Evolutionary conservation across 768 basidiomycete species (phyloP), one percentile per base, ranked within the genome.

Genomic region (Agrocybe praecox): DNA sequence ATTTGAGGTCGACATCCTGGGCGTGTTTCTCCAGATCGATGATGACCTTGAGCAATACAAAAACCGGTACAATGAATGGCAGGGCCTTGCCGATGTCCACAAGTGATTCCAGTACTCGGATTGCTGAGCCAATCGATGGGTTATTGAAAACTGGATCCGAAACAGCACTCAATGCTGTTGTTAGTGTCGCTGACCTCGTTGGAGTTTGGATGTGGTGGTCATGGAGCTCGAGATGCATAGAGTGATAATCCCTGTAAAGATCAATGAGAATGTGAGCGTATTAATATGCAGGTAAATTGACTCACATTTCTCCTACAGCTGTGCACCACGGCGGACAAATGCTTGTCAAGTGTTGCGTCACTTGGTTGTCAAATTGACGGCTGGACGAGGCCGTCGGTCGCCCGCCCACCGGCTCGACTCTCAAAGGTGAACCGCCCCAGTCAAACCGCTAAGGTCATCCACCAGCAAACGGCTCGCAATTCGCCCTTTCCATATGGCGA

Each of bases 1-100:
- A 77, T 50, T 77, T 77, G 21, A 67, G 53, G 49, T 77, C 76
- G 9, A 72, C 74, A n/a, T 77, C 76, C 40, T 71, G 67, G 5
- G 73, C 75, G n/a, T 60, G 58, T 21, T 59, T 60, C 59, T 77
- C 76, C 54, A 77, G 62, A 54, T 74, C 73, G 58, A 77, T 71
- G 60, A 76, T 76, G 51, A 74, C 59, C 62, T 75, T 76, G 22
- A 77, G 68, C 21, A 77, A 52, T 34, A 76, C 66, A 55, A 76
- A 76, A 2, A 71, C 75, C 1, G 76, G 75, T 0, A 73, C 70
- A 18, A 77, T 60, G 60, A 75, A 74, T 12, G 75, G 76, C 9
- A 77, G 40, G 2, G 69, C 67, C 52, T 65, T 70, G 10, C 74
- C 75, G n/a, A 76, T 47, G 58, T 76, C 75, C 40, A 75, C 67